Percentiles rank a stretch among this genome's conserved stretches.
phyloP scores from a whole-genome alignment of 192 early-diverging fungal genomes.

The Coemansia sp. region DNA sequence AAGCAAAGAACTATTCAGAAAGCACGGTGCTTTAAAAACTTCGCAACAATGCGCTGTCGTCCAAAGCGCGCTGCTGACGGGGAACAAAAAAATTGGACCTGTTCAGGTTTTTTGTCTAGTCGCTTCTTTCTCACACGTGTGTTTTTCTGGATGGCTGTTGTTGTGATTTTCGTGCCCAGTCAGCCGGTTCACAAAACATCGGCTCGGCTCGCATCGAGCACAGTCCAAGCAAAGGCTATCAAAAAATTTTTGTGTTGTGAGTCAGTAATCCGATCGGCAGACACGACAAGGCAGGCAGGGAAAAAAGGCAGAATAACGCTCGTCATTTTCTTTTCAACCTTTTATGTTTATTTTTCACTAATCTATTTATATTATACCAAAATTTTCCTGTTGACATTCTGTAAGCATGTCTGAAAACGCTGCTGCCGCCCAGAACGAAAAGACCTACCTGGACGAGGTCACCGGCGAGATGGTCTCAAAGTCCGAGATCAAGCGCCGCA shows the following conservation, averaged over 20 bases:
- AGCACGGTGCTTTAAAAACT: too few species aligned
- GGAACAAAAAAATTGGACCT: not conserved
- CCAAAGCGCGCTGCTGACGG: not conserved
- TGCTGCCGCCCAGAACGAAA: conserved; percentile 38
- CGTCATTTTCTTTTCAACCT: not conserved
- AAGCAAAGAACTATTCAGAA: not conserved
- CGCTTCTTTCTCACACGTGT: conserved; percentile 1
- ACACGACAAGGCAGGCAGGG: not conserved
- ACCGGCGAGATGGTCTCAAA: conserved; percentile 96
- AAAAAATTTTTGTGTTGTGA: conserved; percentile 2
- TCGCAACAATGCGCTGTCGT: not conserved
- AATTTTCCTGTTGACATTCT: not conserved
- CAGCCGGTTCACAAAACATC: not conserved
- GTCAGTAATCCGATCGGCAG: not conserved
- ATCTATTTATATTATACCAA: not conserved
- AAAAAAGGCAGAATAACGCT: not conserved
- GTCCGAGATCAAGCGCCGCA: conserved; percentile 89
- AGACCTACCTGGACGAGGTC: conserved; percentile 72
- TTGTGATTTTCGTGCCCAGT: not conserved
- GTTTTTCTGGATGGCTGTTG: not conserved
- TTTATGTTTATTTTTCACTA: not conserved
- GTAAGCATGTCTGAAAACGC: conserved; percentile 29
- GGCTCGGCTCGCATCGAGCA: not conserved
- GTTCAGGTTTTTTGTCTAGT: not conserved
- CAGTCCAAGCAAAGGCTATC: not conserved